Base-by-base conservation (phyloP, 768 basidiomycete genomes). In the Gloeostereum incarnatum region DNA sequence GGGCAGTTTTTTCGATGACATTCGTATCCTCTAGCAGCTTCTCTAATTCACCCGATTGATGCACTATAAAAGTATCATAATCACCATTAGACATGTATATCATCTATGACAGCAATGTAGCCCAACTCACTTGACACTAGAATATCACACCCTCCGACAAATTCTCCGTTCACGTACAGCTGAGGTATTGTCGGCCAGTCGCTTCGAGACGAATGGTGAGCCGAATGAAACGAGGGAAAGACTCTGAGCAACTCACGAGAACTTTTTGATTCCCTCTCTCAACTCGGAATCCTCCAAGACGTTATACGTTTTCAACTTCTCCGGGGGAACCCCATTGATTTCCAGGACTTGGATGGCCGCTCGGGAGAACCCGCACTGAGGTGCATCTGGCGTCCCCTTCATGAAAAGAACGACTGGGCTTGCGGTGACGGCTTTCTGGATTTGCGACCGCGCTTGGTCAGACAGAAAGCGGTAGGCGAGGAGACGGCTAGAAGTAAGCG, bases 161-260 rank as follows among this genome's bases (percentile, higher is more conserved):
- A 99, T 56, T 96, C 92, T 4, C 93, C 94, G 38, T 87, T 80
- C 24, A 98, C 71, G 52, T 94, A 99, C 9, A 99, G 58, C 56
- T 99, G 94, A 8, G 94, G 94, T 46, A 99, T 81, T 14, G 94
- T 99, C 10, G 94, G 94, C 94, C 94, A 99, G 46, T 96, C 88
- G 17, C 93, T 98, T 49, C 11, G 42, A 24, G 27, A 40, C 13
- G 20, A 31, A 25, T 18, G 29, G 7, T 18, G 39, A 14, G 32
- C 16, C 20, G 22, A 26, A 34, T 32, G 20, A 11, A 29, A 38
- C 10, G 14, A 32, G 24, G 25, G 25, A n/a, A n/a, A n/a, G n/a
- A n/a, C n/a, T n/a, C n/a, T 29, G 17, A 31, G 23, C 3, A n/a
- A 78, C 91, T 54, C 49, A 97, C 93, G 90, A 93, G 57, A 89